A percentile compares a stretch with the other conserved stretches of the same genome.
These are phyloP conservation scores for Ensete ventricosum DNA, from an alignment of 176 grass and related monocot genomes.

Conservation along the genomic window DNA sequence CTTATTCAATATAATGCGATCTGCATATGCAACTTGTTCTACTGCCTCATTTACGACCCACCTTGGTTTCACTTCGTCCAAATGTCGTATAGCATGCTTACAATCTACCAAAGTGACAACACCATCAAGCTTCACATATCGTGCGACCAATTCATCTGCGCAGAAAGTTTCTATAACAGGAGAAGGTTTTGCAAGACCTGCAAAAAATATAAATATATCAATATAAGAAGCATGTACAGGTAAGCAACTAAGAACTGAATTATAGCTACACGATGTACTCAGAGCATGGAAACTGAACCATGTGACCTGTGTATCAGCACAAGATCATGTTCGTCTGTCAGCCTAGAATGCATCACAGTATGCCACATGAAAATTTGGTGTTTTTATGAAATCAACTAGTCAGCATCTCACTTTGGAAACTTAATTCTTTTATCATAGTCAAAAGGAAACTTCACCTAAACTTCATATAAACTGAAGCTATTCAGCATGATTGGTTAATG, in stretches of 20 bases:
- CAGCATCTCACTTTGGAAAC: too few relatives aligned
- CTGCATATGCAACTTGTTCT: conserved; percentile 66
- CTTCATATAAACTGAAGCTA: too few relatives aligned
- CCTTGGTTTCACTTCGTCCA: conserved; percentile 68
- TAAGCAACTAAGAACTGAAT: background rate
- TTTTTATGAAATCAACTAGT: too few relatives aligned
- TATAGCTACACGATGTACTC: background rate
- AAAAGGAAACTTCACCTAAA: too few relatives aligned
- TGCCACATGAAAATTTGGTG: too few relatives aligned
- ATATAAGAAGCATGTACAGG: background rate
- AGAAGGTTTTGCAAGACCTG: conserved; percentile 65
- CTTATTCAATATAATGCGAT: conserved; percentile 59
- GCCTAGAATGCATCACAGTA: too few relatives aligned
- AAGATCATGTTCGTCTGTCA: too few relatives aligned
- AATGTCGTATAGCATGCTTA: conserved; percentile 69
- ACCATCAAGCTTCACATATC: conserved; percentile 74
- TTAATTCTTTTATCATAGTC: too few relatives aligned
- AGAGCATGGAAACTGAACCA: too few relatives aligned
- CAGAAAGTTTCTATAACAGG: conserved; percentile 68
- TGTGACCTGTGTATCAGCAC: too few relatives aligned
- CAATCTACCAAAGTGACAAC: conserved; percentile 71
- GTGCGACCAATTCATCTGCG: conserved; percentile 60
- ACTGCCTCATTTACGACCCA: conserved; percentile 80
- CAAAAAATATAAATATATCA: background rate
- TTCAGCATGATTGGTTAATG: too few relatives aligned